Percentiles rank a stretch among this genome's conserved stretches.
phyloP scores from a whole-genome alignment of 73 alveolate species.

The Stentor roeselii region DNA sequence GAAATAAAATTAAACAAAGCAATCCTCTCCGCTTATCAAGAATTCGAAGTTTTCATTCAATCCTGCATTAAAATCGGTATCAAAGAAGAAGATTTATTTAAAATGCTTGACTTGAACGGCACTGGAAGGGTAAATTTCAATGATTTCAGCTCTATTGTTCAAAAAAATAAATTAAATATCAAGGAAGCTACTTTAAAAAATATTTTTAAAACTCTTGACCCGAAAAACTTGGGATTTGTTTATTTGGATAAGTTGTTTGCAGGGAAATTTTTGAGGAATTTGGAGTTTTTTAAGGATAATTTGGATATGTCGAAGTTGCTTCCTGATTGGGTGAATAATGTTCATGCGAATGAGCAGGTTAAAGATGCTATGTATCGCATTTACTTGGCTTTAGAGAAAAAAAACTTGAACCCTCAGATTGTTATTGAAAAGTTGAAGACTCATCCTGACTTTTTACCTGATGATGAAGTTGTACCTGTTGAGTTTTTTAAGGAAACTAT shows the following conservation, averaged over 20 bases:
- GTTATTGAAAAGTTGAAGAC: not conserved
- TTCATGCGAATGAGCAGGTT: not conserved
- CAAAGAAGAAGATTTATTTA: conserved; percentile 28
- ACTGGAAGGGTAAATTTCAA: conserved; percentile 36
- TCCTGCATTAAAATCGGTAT: not conserved
- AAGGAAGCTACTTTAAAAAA: not conserved
- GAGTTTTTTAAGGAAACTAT: not conserved
- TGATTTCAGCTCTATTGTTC: conserved; percentile 20
- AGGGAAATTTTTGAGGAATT: not conserved
- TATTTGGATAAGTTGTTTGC: not conserved
- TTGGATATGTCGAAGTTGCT: not conserved
- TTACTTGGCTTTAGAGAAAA: not conserved
- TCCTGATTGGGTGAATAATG: conserved; percentile 14
- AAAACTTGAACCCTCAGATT: not conserved
- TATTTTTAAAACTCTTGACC: not conserved
- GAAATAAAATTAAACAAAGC: not conserved
- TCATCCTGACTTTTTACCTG: not conserved
- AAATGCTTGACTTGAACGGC: conserved; percentile 31
- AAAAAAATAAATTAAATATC: not conserved
- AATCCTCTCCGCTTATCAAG: not conserved
- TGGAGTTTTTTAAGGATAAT: not conserved
- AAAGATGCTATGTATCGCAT: not conserved
- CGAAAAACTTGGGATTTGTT: not conserved
- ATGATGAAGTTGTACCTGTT: not conserved
- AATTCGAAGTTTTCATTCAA: not conserved